These are phyloP conservation scores for Trichoderma polysporum DNA, from an alignment of 2,329 filamentous ascomycete species.

Conservation along the genomic window DNA sequence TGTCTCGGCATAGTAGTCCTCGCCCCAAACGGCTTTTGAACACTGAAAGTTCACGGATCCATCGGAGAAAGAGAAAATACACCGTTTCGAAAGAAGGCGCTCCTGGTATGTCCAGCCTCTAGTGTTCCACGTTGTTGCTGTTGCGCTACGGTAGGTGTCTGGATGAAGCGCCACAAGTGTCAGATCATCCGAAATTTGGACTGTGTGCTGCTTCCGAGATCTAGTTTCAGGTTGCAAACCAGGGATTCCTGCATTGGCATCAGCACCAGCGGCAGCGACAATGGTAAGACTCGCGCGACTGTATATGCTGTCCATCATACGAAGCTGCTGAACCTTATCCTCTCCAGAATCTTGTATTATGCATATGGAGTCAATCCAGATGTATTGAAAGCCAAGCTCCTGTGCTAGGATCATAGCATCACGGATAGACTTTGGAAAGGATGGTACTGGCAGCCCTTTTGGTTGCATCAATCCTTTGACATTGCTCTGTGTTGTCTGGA, in stretches of 20 bases:
- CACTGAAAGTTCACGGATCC: constrained; percentile 15
- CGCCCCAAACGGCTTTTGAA: constrained; percentile 13
- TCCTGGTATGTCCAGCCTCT: constrained; percentile 19
- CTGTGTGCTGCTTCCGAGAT: neutral
- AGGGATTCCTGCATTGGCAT: constrained; percentile 11
- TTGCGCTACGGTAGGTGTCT: neutral
- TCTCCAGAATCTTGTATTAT: constrained; percentile 19
- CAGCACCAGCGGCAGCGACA: constrained; percentile 14
- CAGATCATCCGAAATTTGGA: neutral
- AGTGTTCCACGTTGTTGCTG: constrained; percentile 2
- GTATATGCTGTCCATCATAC: constrained; percentile 21
- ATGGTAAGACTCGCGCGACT: constrained; percentile 19
- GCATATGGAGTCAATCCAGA: constrained; percentile 23
- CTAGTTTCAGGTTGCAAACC: neutral
- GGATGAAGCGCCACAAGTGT: constrained; percentile 7
- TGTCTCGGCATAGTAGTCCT: constrained; percentile 8
- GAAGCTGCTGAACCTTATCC: constrained; percentile 13
- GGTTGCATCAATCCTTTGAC: neutral
- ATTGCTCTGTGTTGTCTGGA: constrained; percentile 11
- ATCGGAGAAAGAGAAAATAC: constrained; percentile 11
- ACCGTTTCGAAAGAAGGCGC: constrained; percentile 11
- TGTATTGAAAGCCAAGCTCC: constrained; percentile 17
- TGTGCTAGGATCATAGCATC: constrained; percentile 19
- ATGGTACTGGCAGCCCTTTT: neutral
- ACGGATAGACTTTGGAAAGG: constrained; percentile 14